Evolutionary conservation across 306 rosid species (phyloP), one percentile per base, ranked within the genome.

Genomic region (Mucuna pruriens): DNA sequence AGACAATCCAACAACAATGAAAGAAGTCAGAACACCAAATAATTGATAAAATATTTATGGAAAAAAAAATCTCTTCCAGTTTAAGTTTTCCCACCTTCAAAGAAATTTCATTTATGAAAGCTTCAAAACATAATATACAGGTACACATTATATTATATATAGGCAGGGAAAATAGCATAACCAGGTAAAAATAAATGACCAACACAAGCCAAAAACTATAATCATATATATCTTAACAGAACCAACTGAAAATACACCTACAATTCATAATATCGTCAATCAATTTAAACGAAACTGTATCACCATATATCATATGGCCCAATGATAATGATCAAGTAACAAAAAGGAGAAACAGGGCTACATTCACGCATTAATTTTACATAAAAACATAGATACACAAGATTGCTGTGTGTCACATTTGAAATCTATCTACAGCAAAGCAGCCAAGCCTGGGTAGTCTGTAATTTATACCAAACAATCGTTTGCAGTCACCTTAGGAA

Each of bases 401-500:
- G 85, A 84, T 84, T 83, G 86, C 87, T 74, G 76, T 82, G 84
- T 76, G 83, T 85, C 88, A 84, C 87, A 83, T 83, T 87, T 79
- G 88, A 82, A 84, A 82, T 76, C 91, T 92, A 94, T 90, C 90
- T 88, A 94, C 96, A 92, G 73, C 84, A 85, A 87, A 87, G 89
- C 86, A 86, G 85, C 89, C 84, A 83, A 83, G 89, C 88, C 85
- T 85, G 85, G 79, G 86, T 44, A 82, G 89, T 89, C 88, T 84
- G 88, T 83, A 87, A 81, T 79, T 86, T 69, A 85, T 83, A 87
- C 82, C 88, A 90, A 82, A 88, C 78, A 88, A 77, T 86, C 80
- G 79, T 79, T 87, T 85, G 80, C 68, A 85, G 90, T 88, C 96
- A 88, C 96, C 89, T 89, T 85, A 72, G 34, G 80, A 79, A 75